Base-by-base conservation (phyloP, 179 eudicot species). In the Gypsophila paniculata region DNA sequence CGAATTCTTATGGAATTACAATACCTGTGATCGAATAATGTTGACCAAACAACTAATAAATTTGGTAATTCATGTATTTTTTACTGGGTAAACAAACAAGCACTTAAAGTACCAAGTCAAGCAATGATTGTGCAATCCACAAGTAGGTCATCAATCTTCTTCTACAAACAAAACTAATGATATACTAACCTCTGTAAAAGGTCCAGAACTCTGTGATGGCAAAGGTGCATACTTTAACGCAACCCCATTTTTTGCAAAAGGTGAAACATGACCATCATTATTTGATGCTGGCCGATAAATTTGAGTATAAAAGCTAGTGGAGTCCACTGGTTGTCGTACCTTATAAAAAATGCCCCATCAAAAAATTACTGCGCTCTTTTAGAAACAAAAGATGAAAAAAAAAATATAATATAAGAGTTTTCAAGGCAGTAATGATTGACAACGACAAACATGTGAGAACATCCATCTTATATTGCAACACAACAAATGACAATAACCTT, bases 191-290 rank as follows among this genome's bases (percentile, higher is more conserved):
- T 92, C 98, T 68, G 79, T 81, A 44, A 77, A 72, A 51, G 91
- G 78, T 76, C 74, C 87, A 36, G 88, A 85, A 73, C 84, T 72
- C 72, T 88, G 96, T 34, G 92, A 71, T 62, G 96, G 73, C 51
- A 86, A 75, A 60, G 82, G 68, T 39, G 87, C 76, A 72, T 80
- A 83, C 79, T 88, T 90, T 70, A 85, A 68, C 51, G 90, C 62
- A 76, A 79, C 80, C 68, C 86, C 92, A 78, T 85, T 72, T 26
- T 84, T 32, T 72, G 81, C 80, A 64, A 87, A 88, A 63, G 96
- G 96, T 18, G 94, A 92, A 68, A 84, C 79, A 75, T 87, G 94
- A 29, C 94, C 96, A 74, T 92, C 96, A n/a, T 66, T 75, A 68
- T 89, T 94, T 46, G 79, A 66, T 42, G 84, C 85, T 76, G 98